Conservation (phyloP, 2,329 filamentous ascomycete species). For the Aspergillus sp. region DNA sequence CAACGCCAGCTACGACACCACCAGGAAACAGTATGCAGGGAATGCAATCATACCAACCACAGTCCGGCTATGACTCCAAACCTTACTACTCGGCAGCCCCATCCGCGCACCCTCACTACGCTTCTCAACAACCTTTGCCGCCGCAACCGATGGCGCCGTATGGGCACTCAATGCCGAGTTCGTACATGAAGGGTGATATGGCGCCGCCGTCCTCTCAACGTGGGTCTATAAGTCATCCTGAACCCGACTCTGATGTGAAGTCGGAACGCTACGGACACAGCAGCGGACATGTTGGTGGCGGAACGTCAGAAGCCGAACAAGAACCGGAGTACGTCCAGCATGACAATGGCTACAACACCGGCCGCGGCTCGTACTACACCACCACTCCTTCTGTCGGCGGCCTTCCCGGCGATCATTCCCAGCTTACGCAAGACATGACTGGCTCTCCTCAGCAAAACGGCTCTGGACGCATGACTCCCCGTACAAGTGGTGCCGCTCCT, state of each 20-base stretch:
- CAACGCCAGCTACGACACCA: conserved; percentile 86
- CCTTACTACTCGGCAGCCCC: conserved; percentile 74
- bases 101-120: conserved; percentile 66
- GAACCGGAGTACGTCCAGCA: conserved; percentile 83
- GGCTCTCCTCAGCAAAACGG: conserved; percentile 79
- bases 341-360: conserved; percentile 69
- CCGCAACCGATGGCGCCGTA: conserved; percentile 71
- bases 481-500: conserved; percentile 70
- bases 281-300: conserved; percentile 56
- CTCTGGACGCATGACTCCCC: conserved; percentile 81
- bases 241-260: conserved; percentile 68
- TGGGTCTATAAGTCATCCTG: conserved; percentile 57
- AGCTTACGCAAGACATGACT: conserved; percentile 78
- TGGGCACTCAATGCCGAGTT: conserved; percentile 51
- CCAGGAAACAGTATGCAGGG: conserved; percentile 74
- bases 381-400: conserved; percentile 64
- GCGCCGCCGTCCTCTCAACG: conserved; percentile 74
- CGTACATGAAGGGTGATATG: conserved; percentile 85
- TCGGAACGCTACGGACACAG: conserved; percentile 64
- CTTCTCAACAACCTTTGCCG: conserved; percentile 59
- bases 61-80: conserved; percentile 76
- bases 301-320: conserved; percentile 62
- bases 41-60: conserved; percentile 73
- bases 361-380: conserved; percentile 73
- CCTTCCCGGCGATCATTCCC: conserved; percentile 69